A percentile compares a stretch with the other conserved stretches of the same genome.
Conservation (phyloP, 2,329 filamentous ascomycete species). For the Emericellopsis atlantica region DNA sequence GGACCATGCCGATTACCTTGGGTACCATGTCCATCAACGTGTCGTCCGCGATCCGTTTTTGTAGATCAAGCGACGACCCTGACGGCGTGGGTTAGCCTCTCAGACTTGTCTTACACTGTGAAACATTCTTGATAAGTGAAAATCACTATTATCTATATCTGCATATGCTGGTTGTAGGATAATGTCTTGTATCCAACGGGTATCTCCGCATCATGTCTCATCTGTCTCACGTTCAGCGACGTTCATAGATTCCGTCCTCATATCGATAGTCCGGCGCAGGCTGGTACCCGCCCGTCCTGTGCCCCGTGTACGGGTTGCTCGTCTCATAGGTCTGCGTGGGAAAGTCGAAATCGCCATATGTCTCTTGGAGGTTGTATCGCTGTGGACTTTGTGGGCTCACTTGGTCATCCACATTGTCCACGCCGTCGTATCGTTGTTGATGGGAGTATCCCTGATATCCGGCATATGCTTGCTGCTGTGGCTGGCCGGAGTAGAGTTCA, state of each 20-base stretch:
- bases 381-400: background rate
- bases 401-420: constrained; percentile 7
- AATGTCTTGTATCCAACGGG: background rate
- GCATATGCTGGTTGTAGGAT: background rate
- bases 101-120: background rate
- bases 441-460: constrained; percentile 14
- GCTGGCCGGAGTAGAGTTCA: constrained; percentile 9
- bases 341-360: too few species aligned
- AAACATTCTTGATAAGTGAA: background rate
- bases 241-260: constrained; percentile 23
- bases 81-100: too few species aligned
- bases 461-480: constrained; percentile 9
- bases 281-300: background rate
- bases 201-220: constrained; percentile 6
- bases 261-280: constrained; percentile 17
- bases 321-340: constrained; percentile 1
- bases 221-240: constrained; percentile 6
- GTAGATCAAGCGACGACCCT: too few species aligned
- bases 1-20: too few species aligned
- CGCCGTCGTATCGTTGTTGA: constrained; percentile 3
- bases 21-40: too few species aligned
- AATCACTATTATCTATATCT: background rate
- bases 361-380: constrained; percentile 2
- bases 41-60: too few species aligned
- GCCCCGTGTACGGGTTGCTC: background rate